Evolutionary conservation across 768 basidiomycete species (phyloP).

Genomic region (Daedaleopsis nitida): DNA sequence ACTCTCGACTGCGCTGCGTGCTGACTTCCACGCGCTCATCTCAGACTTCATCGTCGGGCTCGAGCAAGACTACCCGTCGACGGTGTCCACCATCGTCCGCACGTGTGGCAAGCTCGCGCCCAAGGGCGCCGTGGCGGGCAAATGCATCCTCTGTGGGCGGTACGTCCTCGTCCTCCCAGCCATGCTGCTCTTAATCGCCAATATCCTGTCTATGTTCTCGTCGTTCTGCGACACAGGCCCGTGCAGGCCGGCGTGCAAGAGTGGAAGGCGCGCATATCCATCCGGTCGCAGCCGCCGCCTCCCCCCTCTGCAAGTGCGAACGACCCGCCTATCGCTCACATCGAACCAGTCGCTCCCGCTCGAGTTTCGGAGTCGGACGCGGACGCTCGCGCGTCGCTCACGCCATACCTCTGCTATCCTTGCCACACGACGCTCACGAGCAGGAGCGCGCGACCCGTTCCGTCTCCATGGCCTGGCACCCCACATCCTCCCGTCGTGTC

Average conservation of each 20-base stretch:
- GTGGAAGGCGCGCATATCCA: constrained; percentile 77
- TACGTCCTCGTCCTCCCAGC: constrained; percentile 29
- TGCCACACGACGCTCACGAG: constrained; percentile 65
- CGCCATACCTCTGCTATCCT: constrained; percentile 57
- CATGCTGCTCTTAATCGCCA: not conserved
- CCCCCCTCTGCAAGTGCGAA: constrained; percentile 17
- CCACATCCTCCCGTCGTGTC: constrained; percentile 1
- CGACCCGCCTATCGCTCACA: not conserved
- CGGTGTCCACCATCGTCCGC: constrained; percentile 79
- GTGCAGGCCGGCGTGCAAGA: constrained; percentile 63
- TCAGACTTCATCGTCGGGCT: constrained; percentile 79
- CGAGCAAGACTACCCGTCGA: constrained; percentile 84
- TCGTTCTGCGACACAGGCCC: constrained; percentile 44
- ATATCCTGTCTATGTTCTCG: not conserved
- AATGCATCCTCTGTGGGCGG: constrained; percentile 71
- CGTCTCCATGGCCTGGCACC: constrained; percentile 13
- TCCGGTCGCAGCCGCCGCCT: constrained; percentile 43
- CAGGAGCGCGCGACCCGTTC: constrained; percentile 47
- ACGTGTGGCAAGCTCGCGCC: constrained; percentile 80
- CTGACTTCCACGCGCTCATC: not conserved
- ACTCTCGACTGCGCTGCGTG: not conserved
- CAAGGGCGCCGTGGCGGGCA: constrained; percentile 49
- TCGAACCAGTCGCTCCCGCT: constrained; percentile 15
- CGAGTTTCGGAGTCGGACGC: not conserved
- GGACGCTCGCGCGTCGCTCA: constrained; percentile 31